Evolutionary conservation across 495 filamentous ascomycete genomes (phyloP), one percentile per base, ranked within the genome.

Genomic region (Glonium stellatum): DNA sequence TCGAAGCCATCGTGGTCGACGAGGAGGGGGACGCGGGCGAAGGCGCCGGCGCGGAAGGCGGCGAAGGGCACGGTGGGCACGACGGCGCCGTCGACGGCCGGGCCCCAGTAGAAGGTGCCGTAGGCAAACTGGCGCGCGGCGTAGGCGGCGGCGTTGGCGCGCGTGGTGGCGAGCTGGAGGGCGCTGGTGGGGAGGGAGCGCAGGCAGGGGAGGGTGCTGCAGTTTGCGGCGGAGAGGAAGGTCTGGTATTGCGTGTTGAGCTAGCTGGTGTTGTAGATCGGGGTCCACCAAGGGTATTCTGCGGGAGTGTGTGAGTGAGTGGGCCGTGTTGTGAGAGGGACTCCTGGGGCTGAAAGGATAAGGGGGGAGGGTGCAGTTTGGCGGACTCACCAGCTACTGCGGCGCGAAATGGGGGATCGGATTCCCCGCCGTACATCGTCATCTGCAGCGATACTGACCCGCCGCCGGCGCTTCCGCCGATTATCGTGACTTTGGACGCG

Each of bases 251-350:
- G 60, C 15, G 34, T 52, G 4, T 35, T 19, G 9, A 57, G 39
- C 23, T 50, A 50, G 25, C 54, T 36, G 13, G 54, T 23, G 3
- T 35, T 54, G 15, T 49, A 34, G 4, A 47, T 47, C 25, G 58
- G 57, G 34, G 59, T 60, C 64, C 64, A 67, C 60, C 60, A 67
- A 1, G 64, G 64, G 27, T 55, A 67, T 22, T 66, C 50, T 31
- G 27, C 27, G 2, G 27, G 27, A 2, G 6, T 31, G n/a, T n/a
- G n/a, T n/a, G n/a, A n/a, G n/a, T n/a, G n/a, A n/a, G n/a, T n/a
- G n/a, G n/a, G n/a, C n/a, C n/a, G n/a, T n/a, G n/a, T n/a, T n/a
- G n/a, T n/a, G n/a, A n/a, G n/a, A n/a, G n/a, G n/a, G n/a, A n/a
- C n/a, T n/a, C n/a, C n/a, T n/a, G n/a, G n/a, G n/a, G n/a, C n/a